Conservation (phyloP, 1,284 basidiomycete species). For the Gymnopus androsaceus region DNA sequence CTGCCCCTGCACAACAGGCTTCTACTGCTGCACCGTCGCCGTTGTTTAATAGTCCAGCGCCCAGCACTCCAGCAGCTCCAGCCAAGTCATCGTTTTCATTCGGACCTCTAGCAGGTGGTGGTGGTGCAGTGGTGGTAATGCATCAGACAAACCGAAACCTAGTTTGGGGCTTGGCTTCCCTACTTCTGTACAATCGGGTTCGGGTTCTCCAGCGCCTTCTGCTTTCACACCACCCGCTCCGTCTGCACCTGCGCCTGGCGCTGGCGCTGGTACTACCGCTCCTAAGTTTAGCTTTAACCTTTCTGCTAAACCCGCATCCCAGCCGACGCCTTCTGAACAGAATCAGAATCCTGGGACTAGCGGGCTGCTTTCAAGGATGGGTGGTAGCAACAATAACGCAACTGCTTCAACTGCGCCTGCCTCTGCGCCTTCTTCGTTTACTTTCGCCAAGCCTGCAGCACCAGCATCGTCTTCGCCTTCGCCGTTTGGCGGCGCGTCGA, state of each 20-base stretch:
- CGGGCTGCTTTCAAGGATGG: conserved; percentile 5
- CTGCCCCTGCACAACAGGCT: conserved; percentile 12
- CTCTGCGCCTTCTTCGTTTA: conserved; percentile 1
- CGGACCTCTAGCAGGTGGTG: conserved; percentile 1
- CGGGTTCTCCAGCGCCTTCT: conserved; percentile 9
- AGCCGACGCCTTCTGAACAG: neutral
- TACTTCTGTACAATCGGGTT: conserved; percentile 5
- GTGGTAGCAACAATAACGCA: neutral
- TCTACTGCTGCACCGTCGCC: conserved; percentile 17
- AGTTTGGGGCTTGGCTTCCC: conserved; percentile 18
- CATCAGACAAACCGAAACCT: conserved; percentile 14
- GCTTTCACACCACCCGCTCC: conserved; percentile 9
- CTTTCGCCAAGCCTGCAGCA: conserved; percentile 6
- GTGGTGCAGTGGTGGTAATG: neutral
- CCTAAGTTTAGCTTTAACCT: conserved; percentile 23
- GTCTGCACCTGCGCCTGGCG: conserved; percentile 17
- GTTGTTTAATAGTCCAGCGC: neutral
- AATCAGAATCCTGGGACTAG: conserved; percentile 6
- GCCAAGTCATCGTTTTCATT: conserved; percentile 11
- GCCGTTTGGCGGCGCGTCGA: neutral
- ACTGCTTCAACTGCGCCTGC: conserved; percentile 1
- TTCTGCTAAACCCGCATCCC: conserved; percentile 12
- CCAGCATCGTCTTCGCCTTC: conserved; percentile 5
- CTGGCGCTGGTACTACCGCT: conserved; percentile 16
- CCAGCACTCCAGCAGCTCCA: conserved; percentile 15